These are phyloP conservation scores for Bryoerythrophyllum caledonicum DNA, from an alignment of 225 moss, liverwort and hornwort species.

Conservation along the genomic window DNA sequence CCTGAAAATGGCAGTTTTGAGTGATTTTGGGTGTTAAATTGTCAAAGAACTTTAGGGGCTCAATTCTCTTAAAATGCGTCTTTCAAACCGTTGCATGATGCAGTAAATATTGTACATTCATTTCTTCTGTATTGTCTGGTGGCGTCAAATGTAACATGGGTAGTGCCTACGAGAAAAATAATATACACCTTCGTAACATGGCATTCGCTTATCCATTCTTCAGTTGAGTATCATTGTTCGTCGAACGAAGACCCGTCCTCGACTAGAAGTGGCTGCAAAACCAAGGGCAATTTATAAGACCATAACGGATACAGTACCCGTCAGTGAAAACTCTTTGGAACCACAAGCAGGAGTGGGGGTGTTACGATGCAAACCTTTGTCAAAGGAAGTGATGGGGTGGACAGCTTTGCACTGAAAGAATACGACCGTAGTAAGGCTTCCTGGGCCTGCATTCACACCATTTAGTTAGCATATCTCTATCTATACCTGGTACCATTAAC, in stretches of 20 bases:
- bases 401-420: slow-evolving; percentile 17
- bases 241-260: not conserved
- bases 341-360: not conserved
- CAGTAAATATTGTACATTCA: not conserved
- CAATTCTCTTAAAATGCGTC: not conserved
- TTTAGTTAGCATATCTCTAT: not conserved
- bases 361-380: slow-evolving; percentile 15
- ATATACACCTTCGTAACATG: not conserved
- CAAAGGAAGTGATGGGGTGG: slow-evolving; percentile 17
- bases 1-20: no score
- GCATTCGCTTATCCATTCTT: not conserved
- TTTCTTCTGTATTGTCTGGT: not conserved
- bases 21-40: no score
- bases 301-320: not conserved
- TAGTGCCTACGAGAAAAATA: not conserved
- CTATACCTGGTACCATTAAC: not conserved
- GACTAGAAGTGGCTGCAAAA: slow-evolving; percentile 28
- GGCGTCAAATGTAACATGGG: not conserved
- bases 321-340: not conserved
- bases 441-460: slow-evolving; percentile 25
- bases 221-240: not conserved
- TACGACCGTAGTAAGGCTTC: slow-evolving; percentile 35
- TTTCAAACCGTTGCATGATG: not conserved
- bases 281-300: slow-evolving; percentile 1
- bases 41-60: no score